Evolutionary conservation across 2,329 filamentous ascomycete species (phyloP), one percentile per base, ranked within the genome.

Genomic region (Aspergillus oerlinghausenensis): DNA sequence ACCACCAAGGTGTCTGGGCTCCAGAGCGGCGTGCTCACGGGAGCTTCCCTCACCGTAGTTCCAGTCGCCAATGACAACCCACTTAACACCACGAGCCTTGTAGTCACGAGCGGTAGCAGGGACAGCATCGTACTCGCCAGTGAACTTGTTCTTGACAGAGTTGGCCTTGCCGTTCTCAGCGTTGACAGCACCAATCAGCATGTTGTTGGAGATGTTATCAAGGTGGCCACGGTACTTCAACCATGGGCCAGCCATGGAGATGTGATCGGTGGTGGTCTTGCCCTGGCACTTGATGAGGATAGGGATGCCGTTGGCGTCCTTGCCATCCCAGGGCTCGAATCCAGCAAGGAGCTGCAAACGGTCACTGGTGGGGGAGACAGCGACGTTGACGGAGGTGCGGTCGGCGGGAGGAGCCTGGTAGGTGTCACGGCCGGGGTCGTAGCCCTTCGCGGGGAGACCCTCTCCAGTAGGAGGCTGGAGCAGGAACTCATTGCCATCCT

Each of bases 171-270:
- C 91, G 79, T 97, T 99, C 72, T 89, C 92, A 70, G 88, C 87
- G 81, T 97, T 99, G 80, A 92, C 90, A 71, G 94, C 94, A 81
- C 93, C 93, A 69, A 97, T 97, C 76, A 97, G 80, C 91, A 97
- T 96, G 85, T 97, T 97, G 87, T 97, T 97, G 74, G 92, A 97
- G 81, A 97, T 97, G 85, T 97, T 97, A 86, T 97, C 93, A 71
- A 97, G 84, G 76, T 97, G 93, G 62, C 93, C 93, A 84, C 93
- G 91, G 86, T 97, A 97, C 84, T 97, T 97, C 77, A 97, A 83
- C 92, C 92, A 96, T 61, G 92, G 92, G 65, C 92, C 92, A 66
- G 92, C 92, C 90, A 96, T 95, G 61, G 92, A 96, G 79, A 96
- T 96, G 81, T 96, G 92, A 74, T 96, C 92, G 63, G 92, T 96